Evolutionary conservation across 192 early-diverging fungal species (phyloP), one percentile per base, ranked within the genome.

Genomic region (Gaertneriomyces sp.): DNA sequence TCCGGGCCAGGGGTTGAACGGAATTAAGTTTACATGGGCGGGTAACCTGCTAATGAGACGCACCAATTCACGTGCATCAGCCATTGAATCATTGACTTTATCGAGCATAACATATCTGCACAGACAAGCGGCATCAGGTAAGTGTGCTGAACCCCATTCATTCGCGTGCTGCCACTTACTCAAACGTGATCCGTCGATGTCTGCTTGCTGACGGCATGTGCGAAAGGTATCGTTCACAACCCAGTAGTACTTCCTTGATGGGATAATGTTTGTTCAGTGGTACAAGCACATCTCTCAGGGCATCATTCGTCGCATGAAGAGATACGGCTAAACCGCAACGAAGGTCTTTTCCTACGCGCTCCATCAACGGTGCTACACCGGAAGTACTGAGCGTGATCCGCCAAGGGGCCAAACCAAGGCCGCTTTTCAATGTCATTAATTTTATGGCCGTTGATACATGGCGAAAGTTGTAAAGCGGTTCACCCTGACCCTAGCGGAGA

Each of bases 1-100:
- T 12, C 91, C 91, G 0, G 88, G 85, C 93, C 93, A 95, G 17
- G 88, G 86, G 63, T 95, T 93, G 69, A 92, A 95, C 6, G 91
- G 91, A 47, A 85, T 86, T 44, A 74, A 43, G 60, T 79, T 78
- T 1, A 95, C 87, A 72, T 92, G 91, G 1, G 88, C 75, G 16
- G 89, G 88, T 9, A 90, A 68, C 39, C 78, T 69, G 40, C 74
- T 80, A 41, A 94, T 59, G 53, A 93, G 70, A 40, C 76, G 65
- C 1, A 83, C 85, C 6, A 95, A 70, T 33, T 81, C 76, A n/a
- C 74, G 71, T 16, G 93, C 93, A 55, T 91, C 86, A 4, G 64
- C 63, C 6, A 83, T 66, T 0, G 81, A 80, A 61, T 95, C 93
- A 65, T 95, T 95, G n/a, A 95, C 84, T 51, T 80, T 83, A 43